Percentiles rank a stretch among this genome's conserved stretches.
Conservation (phyloP, 148 eudicot species). For the Bassia scoparia region DNA sequence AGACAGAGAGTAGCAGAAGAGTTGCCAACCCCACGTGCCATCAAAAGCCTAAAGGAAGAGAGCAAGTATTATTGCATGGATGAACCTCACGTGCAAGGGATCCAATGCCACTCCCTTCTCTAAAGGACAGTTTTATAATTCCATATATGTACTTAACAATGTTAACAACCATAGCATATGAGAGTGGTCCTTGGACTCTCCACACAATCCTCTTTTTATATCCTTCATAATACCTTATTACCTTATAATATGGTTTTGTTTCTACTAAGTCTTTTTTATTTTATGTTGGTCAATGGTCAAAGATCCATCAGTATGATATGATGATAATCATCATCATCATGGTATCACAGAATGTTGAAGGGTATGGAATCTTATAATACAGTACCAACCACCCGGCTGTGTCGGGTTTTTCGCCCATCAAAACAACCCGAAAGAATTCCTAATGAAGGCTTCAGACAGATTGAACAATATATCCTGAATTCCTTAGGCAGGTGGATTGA, state of each 20-base stretch:
- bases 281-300: conserved; percentile 57
- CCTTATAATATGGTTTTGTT: conserved; percentile 15
- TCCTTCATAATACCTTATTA: not conserved
- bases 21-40: conserved; percentile 49
- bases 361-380: not conserved
- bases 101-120: conserved; percentile 44
- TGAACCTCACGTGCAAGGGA: conserved; percentile 72
- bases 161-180: conserved; percentile 1
- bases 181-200: conserved; percentile 36
- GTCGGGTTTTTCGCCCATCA: not conserved
- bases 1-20: conserved; percentile 18
- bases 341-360: conserved; percentile 5
- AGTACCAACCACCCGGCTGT: not conserved
- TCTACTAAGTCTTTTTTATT: conserved; percentile 11
- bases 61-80: conserved; percentile 26
- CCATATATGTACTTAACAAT: not conserved
- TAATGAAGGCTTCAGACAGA: not conserved
- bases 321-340: conserved; percentile 27
- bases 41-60: conserved; percentile 32
- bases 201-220: conserved; percentile 38
- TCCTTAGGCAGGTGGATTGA: not conserved
- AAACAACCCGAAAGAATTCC: not conserved
- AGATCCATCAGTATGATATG: conserved; percentile 19
- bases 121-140: conserved; percentile 4
- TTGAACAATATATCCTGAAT: not conserved